Evolutionary conservation across 345 rosid species (phyloP), one percentile per base, ranked within the genome.

Genomic region (Noccaea bulbosa): DNA sequence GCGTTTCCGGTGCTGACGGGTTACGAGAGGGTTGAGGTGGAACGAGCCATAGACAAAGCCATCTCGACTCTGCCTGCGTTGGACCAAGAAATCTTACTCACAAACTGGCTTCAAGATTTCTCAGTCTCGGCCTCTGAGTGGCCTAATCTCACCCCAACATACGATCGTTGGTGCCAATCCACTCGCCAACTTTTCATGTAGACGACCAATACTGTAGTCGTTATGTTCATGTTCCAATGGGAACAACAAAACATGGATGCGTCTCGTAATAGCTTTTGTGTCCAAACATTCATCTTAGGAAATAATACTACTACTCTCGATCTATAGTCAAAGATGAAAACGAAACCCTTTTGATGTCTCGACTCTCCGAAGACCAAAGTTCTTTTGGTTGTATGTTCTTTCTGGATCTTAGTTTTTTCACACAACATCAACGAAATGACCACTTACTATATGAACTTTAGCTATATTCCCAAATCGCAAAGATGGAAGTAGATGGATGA

Each of bases 141-240:
- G 93, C 96, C 96, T 0, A 82, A 91, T 76, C 93, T 88, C 33
- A 83, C 82, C 37, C 59, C 20, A 8, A 61, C 86, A 20, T 85
- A 85, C 30, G 86, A 91, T 43, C 89, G 88, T 11, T 91, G 96
- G 96, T 91, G 91, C 76, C 82, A 73, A 33, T 74, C 65, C n/a
- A 83, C 87, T 60, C 91, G 95, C 62, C 65, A 79, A 24, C 77
- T 81, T 37, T 65, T 79, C 64, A 52, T 72, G 45, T 77, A 72
- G 79, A 34, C 50, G n/a, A 16, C 49, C 57, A 3, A 14, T 35
- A 30, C 62, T 2, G 5, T 15, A 30, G 61, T 20, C 40, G 14
- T 34, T 11, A 11, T 22, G 55, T 33, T 46, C 47, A 7, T 38
- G 44, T 56, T 54, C 53, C 40, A 34, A 4, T 5, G 57, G 43